phyloP scores from a whole-genome alignment of 768 basidiomycete genomes.

The Podaxis sp. region DNA sequence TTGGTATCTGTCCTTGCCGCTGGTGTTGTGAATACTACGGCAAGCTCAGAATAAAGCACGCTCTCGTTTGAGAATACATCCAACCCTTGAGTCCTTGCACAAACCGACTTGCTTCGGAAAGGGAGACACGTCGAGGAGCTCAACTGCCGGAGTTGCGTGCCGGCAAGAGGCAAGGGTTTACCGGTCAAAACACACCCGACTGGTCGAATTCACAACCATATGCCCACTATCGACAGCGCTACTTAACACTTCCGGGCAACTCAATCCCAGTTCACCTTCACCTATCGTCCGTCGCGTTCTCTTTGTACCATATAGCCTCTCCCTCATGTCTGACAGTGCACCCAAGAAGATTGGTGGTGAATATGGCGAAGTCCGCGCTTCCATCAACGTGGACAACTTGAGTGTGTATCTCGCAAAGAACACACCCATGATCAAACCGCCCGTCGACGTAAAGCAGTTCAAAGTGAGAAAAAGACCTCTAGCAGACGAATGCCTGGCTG shows the following conservation, averaged over 20 bases:
- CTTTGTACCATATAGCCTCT: constrained; percentile 17
- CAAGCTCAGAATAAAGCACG: neutral
- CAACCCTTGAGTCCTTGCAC: neutral
- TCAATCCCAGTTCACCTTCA: neutral
- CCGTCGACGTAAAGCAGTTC: constrained; percentile 87
- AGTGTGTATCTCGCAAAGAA: constrained; percentile 59
- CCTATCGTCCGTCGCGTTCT: neutral
- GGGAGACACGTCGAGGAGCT: neutral
- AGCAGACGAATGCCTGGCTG: neutral
- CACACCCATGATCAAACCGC: constrained; percentile 51
- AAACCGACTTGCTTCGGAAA: too few relatives aligned
- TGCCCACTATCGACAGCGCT: neutral
- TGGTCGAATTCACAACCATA: neutral
- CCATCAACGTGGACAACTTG: constrained; percentile 59
- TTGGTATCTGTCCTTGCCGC: neutral
- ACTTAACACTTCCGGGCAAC: neutral
- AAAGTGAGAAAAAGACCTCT: constrained; percentile 47
- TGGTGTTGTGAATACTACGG: neutral
- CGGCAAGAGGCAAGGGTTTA: neutral
- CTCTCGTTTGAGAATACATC: neutral
- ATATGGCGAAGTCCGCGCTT: constrained; percentile 68
- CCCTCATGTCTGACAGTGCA: constrained; percentile 13
- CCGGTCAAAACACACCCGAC: neutral
- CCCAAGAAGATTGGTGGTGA: constrained; percentile 64
- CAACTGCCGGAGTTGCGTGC: neutral